phyloP scores from a whole-genome alignment of 768 basidiomycete genomes.

The Naganishia antarctica region DNA sequence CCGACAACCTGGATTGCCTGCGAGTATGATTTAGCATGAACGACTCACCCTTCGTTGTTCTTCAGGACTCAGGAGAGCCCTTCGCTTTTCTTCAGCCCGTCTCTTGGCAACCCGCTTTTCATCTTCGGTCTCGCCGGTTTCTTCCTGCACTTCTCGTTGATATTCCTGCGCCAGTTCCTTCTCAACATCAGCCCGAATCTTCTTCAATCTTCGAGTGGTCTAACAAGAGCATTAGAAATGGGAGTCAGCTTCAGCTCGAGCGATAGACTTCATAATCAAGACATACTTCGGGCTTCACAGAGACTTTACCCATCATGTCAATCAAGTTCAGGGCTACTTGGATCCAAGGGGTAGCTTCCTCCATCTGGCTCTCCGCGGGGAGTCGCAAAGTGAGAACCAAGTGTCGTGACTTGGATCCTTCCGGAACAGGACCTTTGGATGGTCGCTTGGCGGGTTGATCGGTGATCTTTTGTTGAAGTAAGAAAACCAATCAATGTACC shows the following conservation, averaged over 20 bases:
- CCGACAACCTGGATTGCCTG: not conserved
- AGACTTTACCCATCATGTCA: constrained; percentile 58
- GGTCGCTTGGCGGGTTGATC: constrained; percentile 80
- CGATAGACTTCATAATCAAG: not conserved
- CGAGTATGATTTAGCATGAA: constrained; percentile 36
- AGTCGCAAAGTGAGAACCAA: constrained; percentile 64
- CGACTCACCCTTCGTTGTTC: constrained; percentile 40
- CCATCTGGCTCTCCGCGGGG: constrained; percentile 54
- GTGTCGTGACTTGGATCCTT: constrained; percentile 63
- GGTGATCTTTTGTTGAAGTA: too few relatives aligned
- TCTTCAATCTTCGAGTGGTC: constrained; percentile 71
- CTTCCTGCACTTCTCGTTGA: constrained; percentile 45
- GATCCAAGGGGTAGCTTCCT: constrained; percentile 60
- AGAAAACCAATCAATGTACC: too few relatives aligned
- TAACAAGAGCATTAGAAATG: not conserved
- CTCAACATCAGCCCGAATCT: constrained; percentile 66
- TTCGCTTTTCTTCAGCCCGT: constrained; percentile 35
- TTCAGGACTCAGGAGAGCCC: constrained; percentile 41
- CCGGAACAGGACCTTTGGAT: constrained; percentile 51
- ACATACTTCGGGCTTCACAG: constrained; percentile 64
- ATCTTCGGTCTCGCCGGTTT: constrained; percentile 42
- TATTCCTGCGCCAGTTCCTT: constrained; percentile 53
- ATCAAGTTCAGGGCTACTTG: constrained; percentile 68
- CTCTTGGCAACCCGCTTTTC: constrained; percentile 44
- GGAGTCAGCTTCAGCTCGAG: not conserved